phyloP scores from a whole-genome alignment of 2,329 filamentous ascomycete genomes.

The Neoarthrinium moseri region DNA sequence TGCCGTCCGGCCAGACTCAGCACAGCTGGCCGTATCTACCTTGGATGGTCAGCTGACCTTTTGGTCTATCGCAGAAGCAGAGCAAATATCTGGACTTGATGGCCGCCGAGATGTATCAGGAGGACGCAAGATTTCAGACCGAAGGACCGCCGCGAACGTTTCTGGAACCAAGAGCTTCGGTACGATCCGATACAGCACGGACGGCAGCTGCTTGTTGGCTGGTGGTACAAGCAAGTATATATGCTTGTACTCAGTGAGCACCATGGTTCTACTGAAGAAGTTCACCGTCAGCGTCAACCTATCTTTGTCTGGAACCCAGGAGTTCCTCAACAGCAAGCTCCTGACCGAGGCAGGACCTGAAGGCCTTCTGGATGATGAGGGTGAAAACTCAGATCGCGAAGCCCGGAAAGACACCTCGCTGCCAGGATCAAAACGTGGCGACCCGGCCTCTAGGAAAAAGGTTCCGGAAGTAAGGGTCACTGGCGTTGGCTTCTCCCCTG shows the following conservation, averaged over 20 bases:
- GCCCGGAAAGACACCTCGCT: slow-evolving; percentile 76
- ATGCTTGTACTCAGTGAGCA: slow-evolving; percentile 91
- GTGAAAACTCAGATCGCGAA: slow-evolving; percentile 86
- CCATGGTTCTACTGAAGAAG: slow-evolving; percentile 88
- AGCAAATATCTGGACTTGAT: slow-evolving; percentile 83
- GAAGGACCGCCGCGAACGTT: slow-evolving; percentile 86
- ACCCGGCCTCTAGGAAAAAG: slow-evolving; percentile 75
- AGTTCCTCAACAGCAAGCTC: slow-evolving; percentile 90
- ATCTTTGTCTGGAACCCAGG: slow-evolving; percentile 93
- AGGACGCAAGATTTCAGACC: slow-evolving; percentile 83
- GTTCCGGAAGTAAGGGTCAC: slow-evolving; percentile 82
- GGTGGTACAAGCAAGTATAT: slow-evolving; percentile 98
- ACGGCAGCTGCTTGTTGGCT: slow-evolving; percentile 86
- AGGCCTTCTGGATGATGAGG: slow-evolving; percentile 82
- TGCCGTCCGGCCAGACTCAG: slow-evolving; percentile 83
- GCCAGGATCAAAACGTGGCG: slow-evolving; percentile 82
- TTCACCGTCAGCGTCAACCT: slow-evolving; percentile 94
- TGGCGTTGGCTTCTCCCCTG: slow-evolving; percentile 82
- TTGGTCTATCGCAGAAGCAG: slow-evolving; percentile 86
- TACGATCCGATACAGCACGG: slow-evolving; percentile 85
- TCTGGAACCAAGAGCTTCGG: slow-evolving; percentile 88
- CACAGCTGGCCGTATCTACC: slow-evolving; percentile 88
- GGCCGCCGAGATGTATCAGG: slow-evolving; percentile 90
- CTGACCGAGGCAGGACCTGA: slow-evolving; percentile 87
- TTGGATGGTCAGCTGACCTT: slow-evolving; percentile 93